Percentiles rank a stretch among this genome's conserved stretches.
phyloP scores from a whole-genome alignment of 305 asterid species.

The Fraxinus sp. region DNA sequence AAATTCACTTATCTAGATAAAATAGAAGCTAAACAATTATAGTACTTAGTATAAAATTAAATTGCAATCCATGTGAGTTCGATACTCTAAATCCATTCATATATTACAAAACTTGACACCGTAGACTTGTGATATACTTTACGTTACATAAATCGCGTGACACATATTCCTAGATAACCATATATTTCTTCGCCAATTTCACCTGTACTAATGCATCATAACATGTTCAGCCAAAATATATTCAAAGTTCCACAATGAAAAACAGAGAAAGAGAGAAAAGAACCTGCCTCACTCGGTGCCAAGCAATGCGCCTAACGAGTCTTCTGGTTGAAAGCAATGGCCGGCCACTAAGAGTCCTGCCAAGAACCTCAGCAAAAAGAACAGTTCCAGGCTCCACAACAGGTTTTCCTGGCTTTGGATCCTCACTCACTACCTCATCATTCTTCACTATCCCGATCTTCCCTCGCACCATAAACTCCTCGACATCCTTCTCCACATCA shows the following conservation, averaged over 20 bases:
- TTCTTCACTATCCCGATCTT: constrained; percentile 68
- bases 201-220: constrained; percentile 12
- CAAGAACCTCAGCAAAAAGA: constrained; percentile 83
- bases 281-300: constrained; percentile 99
- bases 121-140: too few species aligned
- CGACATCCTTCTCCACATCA: constrained; percentile 64
- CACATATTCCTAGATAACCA: constrained; percentile 14
- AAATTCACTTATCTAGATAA: too few species aligned
- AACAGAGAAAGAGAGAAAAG: constrained; percentile 50
- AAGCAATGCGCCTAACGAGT: constrained; percentile 66
- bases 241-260: background rate
- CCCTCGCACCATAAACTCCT: constrained; percentile 59
- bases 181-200: background rate
- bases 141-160: too few species aligned
- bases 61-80: too few species aligned
- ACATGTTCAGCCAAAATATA: constrained; percentile 8
- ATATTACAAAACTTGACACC: too few species aligned
- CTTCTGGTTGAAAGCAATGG: constrained; percentile 77
- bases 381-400: constrained; percentile 86
- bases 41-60: too few species aligned
- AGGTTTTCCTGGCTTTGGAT: constrained; percentile 53
- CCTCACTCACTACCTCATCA: constrained; percentile 56
- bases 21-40: too few species aligned
- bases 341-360: constrained; percentile 91
- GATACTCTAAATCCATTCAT: too few species aligned